phyloP scores from a whole-genome alignment of 108 stramenopile species.

The Schizochytrium sp. region DNA sequence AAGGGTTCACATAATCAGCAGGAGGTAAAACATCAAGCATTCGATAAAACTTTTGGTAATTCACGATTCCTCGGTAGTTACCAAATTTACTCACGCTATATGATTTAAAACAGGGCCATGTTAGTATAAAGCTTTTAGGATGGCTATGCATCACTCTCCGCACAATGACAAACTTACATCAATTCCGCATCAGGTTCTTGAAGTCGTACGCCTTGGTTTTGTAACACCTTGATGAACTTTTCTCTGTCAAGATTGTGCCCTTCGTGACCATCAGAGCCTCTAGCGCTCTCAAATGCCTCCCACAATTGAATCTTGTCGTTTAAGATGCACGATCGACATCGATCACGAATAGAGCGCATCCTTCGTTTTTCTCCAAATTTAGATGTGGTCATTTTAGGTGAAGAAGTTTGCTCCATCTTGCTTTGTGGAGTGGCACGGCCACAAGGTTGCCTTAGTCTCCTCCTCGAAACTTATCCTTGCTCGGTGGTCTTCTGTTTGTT shows the following conservation, averaged over 20 bases:
- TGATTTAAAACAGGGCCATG: background rate
- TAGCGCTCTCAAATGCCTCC: background rate
- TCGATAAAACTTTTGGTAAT: slow-evolving; percentile 14
- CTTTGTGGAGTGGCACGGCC: background rate
- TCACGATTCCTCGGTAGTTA: slow-evolving; percentile 11
- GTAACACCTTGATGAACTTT: slow-evolving; percentile 3
- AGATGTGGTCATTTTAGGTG: background rate
- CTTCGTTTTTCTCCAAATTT: background rate
- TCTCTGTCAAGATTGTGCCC: background rate
- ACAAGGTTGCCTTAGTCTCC: background rate
- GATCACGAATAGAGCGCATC: background rate
- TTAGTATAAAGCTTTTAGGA: background rate
- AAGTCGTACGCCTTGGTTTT: background rate
- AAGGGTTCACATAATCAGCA: slow-evolving; percentile 6
- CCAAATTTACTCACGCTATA: slow-evolving; percentile 40
- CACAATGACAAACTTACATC: background rate
- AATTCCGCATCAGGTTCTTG: background rate
- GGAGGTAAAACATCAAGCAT: slow-evolving; percentile 39
- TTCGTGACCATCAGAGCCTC: too few relatives aligned
- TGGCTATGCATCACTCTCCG: background rate
- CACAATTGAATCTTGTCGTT: slow-evolving; percentile 1
- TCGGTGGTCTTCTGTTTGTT: too few relatives aligned
- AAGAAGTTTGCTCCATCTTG: background rate
- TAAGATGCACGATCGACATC: background rate
- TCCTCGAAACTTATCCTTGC: background rate